phyloP scores from a whole-genome alignment of 352 stramenopile genomes.

The Globisporangium viniferum region DNA sequence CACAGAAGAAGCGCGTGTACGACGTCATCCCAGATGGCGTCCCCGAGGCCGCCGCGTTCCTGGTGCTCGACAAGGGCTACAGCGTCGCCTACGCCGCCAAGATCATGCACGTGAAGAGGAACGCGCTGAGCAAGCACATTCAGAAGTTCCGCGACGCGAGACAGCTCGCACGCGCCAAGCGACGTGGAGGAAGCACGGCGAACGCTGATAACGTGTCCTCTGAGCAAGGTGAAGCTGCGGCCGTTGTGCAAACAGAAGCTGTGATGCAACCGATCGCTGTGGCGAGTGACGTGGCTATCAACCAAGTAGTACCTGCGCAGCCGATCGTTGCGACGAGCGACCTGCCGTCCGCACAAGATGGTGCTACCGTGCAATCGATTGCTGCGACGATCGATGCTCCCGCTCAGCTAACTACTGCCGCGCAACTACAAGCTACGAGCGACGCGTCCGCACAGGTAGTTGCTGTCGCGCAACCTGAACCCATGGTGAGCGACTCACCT shows the following conservation, averaged over 20 bases:
- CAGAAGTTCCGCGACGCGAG: slow-evolving; percentile 13
- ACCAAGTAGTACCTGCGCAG: not conserved
- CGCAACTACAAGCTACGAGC: not conserved
- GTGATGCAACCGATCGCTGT: not conserved
- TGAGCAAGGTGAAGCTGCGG: not conserved
- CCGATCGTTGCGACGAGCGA: not conserved
- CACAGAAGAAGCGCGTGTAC: slow-evolving; percentile 11
- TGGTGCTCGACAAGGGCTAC: slow-evolving; percentile 8
- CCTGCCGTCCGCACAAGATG: not conserved
- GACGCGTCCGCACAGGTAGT: not conserved
- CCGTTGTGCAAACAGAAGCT: not conserved
- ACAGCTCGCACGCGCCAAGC: not conserved
- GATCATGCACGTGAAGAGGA: slow-evolving; percentile 13
- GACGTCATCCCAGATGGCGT: slow-evolving; percentile 5
- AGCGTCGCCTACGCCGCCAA: slow-evolving; percentile 10
- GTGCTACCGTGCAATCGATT: not conserved
- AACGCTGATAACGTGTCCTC: not conserved
- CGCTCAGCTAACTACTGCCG: not conserved
- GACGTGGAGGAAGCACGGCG: not conserved
- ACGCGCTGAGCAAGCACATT: slow-evolving; percentile 10
- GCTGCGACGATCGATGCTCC: not conserved
- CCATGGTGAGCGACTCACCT: not conserved
- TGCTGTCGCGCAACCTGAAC: not conserved
- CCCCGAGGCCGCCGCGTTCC: slow-evolving; percentile 10
- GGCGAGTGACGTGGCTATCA: not conserved